Evolutionary conservation across 495 filamentous ascomycete species (phyloP), one percentile per base, ranked within the genome.

Genomic region (Halenospora varia): DNA sequence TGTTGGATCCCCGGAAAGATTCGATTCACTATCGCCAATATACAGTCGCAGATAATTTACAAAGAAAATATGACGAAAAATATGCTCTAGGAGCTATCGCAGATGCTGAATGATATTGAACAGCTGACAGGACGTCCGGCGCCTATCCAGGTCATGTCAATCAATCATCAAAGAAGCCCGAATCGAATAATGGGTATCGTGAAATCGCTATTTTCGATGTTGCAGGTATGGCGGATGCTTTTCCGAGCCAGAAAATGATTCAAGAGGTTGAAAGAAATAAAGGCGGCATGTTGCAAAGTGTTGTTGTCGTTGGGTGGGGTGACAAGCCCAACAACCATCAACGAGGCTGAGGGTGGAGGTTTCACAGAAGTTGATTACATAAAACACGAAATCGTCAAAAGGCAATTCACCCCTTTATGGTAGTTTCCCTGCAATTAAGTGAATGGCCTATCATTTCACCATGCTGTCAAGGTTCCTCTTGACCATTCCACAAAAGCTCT

Each of bases 401-500:
- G 11, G 4, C 8, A 20, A 45, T 45, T n/a, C n/a, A 8, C 15
- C 6, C 3, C 42, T n/a, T 45, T n/a, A 6, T 45, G 17, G 11
- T 9, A 15, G 42, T 45, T 9, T 4, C 4, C 6, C 42, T 40
- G 20, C 3, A 18, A 3, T 3, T 23, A n/a, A 50, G 11, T 18
- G 20, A 17, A 23, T 50, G 11, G 8, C 48, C 20, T 13, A 42
- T 41, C 17, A 41, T 4, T 42, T 42, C 13, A 29, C 18, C 15
- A 25, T 4, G 45, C 52, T 56, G 15, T 62, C 60, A 10, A 57
- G 11, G 44, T 66, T 67, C 24, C 64, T 56, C 56, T 83, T 84
- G 51, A 96, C 50, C 79, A 92, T 88, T 0, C 90, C 92, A 55
- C 85, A 88, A 58, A 97, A 88, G 65, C 92, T 96, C 71, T 96